Base-by-base conservation (phyloP, 2,329 filamentous ascomycete genomes). In the Lachnellula hyalina region DNA sequence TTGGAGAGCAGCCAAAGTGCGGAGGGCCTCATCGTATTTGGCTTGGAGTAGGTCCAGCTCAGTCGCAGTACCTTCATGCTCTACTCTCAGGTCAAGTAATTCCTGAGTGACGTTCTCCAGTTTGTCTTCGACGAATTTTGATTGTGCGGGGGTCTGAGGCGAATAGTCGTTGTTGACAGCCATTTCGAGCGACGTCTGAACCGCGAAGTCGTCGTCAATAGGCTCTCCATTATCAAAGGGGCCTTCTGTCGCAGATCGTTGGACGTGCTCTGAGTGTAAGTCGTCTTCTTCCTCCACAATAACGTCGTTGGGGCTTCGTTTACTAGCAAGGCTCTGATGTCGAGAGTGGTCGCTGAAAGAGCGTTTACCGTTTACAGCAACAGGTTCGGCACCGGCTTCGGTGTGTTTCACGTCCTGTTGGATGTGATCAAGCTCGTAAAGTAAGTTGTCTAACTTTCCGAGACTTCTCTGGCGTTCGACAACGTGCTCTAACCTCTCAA, bases 391-490 rank as follows among this genome's bases (percentile, higher is more conserved):
- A 28, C 75, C 71, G 5, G 62, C 57, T 23, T 77, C 75, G 1
- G 67, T 60, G 12, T 71, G 68, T 55, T 77, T 77, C 28, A 74
- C 75, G 54, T 85, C 82, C 54, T 84, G 78, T 50, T 89, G 85
- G 49, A 90, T 83, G 60, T 86, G 79, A 66, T 97, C 94, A 9
- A 97, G 81, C 67, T 99, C 94, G 63, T 95, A 86, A 0, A 99
- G 81, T 7, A 99, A 80, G 51, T 88, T 95, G 69, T 99, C 94
- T 3, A 99, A 81, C 71, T 96, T 96, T 41, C 94, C 94, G 3
- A 99, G 82, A 69, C 92, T 96, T 56, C 94, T 83, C 71, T 99
- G 94, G 48, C 95, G 89, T 71, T 97, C 93, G 50, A 99, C 85
- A 7, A 99, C 90, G 71, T 96, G 90, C 72, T 97, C 94, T 12